phyloP scores from a whole-genome alignment of 345 rosid genomes.

The Hibiscus syriacus region DNA sequence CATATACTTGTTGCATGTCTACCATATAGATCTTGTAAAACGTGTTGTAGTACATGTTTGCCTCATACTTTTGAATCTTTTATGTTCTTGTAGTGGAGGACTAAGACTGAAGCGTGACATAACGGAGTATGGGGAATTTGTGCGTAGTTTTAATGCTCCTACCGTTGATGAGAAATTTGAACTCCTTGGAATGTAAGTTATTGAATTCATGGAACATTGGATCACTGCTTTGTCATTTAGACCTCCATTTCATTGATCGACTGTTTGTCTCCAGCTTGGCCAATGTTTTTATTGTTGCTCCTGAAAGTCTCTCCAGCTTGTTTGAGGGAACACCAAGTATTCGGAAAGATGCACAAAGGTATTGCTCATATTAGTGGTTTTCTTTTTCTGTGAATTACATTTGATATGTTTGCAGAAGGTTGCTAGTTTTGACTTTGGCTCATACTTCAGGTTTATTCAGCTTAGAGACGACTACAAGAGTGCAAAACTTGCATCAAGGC shows the following conservation, averaged over 20 bases:
- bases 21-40: no score
- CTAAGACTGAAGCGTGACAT: no score
- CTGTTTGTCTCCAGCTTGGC: slow-evolving; percentile 58
- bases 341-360: slow-evolving; percentile 90
- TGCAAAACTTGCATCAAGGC: slow-evolving; percentile 75
- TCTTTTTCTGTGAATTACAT: not conserved
- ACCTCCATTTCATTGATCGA: slow-evolving; percentile 9
- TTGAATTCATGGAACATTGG: not conserved
- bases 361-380: slow-evolving; percentile 8
- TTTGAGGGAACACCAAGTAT: slow-evolving; percentile 95
- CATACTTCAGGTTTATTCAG: slow-evolving; percentile 71
- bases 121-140: slow-evolving; percentile 89
- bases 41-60: not conserved
- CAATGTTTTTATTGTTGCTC: slow-evolving; percentile 91
- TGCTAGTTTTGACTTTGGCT: not conserved
- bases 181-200: slow-evolving; percentile 77
- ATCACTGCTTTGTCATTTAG: not conserved
- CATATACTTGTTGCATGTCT: not conserved
- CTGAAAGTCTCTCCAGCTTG: slow-evolving; percentile 85
- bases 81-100: not conserved
- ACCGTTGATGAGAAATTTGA: slow-evolving; percentile 94
- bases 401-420: not conserved
- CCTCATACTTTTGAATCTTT: slow-evolving; percentile 6
- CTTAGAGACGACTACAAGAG: slow-evolving; percentile 93
- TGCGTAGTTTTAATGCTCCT: slow-evolving; percentile 80